phyloP scores from a whole-genome alignment of 148 eudicot genomes.

The Persicaria tinctoria region DNA sequence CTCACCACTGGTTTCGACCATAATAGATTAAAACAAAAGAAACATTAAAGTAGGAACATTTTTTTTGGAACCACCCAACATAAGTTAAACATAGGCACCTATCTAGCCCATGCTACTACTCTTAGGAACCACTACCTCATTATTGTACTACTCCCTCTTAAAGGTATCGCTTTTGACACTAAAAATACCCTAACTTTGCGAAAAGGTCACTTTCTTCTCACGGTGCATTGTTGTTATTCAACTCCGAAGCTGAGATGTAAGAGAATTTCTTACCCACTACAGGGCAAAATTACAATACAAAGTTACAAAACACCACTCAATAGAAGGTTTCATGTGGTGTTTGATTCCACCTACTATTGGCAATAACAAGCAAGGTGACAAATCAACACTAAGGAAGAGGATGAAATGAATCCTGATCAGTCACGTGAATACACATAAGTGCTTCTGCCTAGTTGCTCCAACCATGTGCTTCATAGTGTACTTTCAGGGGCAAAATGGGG shows the following conservation, averaged over 20 bases:
- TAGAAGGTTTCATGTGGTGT: not conserved
- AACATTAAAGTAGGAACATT: not conserved
- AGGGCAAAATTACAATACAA: not conserved
- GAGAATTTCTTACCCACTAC: not conserved
- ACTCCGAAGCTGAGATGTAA: not conserved
- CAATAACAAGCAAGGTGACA: not conserved
- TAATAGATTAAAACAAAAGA: not conserved
- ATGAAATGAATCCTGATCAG: not conserved
- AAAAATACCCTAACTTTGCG: not conserved
- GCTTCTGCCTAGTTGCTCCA: not conserved
- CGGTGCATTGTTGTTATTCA: not conserved
- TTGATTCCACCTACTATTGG: not conserved
- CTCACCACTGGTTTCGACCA: no score
- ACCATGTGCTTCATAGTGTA: conserved; percentile 3
- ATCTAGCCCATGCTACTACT: not conserved
- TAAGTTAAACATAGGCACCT: not conserved
- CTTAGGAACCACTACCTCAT: not conserved
- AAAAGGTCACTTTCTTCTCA: not conserved
- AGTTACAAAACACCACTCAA: not conserved
- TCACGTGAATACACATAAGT: conserved; percentile 2
- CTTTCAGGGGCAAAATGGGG: not conserved
- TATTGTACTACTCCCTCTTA: not conserved
- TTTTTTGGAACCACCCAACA: not conserved
- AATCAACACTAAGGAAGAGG: not conserved
- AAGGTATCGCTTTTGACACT: not conserved